Evolutionary conservation across 2,329 filamentous ascomycete species (phyloP).

Genomic region (Huntiella abstrusa): DNA sequence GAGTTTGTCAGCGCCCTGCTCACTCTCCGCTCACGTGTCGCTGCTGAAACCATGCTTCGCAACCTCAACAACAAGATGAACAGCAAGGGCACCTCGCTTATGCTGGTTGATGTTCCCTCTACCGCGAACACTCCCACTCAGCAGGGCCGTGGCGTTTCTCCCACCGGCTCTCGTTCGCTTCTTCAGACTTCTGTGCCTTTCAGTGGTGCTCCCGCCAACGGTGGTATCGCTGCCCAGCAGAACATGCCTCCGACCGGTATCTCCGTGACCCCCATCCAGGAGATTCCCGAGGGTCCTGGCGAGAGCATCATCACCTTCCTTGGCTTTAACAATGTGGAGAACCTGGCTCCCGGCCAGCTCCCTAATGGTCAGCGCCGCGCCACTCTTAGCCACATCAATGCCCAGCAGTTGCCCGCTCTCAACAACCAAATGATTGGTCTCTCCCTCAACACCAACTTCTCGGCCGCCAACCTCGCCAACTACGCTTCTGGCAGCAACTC

Average conservation of each 20-base stretch:
- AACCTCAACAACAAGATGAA: constrained; percentile 11
- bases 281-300: not conserved
- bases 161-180: constrained; percentile 1
- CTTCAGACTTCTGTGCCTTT: constrained; percentile 5
- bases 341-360: constrained; percentile 16
- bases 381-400: constrained; percentile 7
- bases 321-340: constrained; percentile 12
- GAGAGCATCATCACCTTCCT: constrained; percentile 16
- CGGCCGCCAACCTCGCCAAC: not conserved
- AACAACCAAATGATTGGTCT: constrained; percentile 15
- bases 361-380: constrained; percentile 24
- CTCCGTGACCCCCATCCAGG: constrained; percentile 39
- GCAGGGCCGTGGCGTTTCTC: constrained; percentile 8
- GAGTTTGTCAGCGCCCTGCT: constrained; percentile 6
- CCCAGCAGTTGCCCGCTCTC: not conserved
- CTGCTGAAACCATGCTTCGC: constrained; percentile 7
- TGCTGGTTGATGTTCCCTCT: constrained; percentile 8
- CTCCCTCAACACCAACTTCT: constrained; percentile 15
- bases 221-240: constrained; percentile 48
- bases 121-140: constrained; percentile 9
- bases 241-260: constrained; percentile 49
- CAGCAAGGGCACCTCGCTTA: constrained; percentile 5
- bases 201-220: constrained; percentile 16
- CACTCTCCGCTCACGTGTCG: constrained; percentile 7
- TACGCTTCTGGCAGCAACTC: constrained; percentile 3